Percentiles rank a stretch among this genome's conserved stretches.
Conservation (phyloP, 805 yeast genomes). For the Komagataella ulmi region DNA sequence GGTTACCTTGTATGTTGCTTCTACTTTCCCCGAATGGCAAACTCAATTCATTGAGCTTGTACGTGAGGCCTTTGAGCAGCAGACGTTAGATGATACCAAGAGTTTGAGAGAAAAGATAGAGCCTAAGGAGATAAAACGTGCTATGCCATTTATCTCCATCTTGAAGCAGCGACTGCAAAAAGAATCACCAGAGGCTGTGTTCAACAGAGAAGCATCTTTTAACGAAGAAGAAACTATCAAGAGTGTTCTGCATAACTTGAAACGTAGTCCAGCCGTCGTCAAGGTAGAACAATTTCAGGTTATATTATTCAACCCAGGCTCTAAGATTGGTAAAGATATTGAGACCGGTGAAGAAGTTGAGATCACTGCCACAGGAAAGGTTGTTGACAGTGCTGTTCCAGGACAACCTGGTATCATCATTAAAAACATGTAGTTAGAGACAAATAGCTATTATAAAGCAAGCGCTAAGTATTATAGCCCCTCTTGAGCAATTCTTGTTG, state of each 20-base stretch:
- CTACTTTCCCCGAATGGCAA: conserved; percentile 69
- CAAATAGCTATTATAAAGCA: neutral
- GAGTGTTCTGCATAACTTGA: conserved; percentile 38
- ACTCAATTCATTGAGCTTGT: conserved; percentile 52
- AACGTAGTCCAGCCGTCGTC: conserved; percentile 50
- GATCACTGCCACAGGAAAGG: conserved; percentile 51
- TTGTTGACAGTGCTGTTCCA: conserved; percentile 76
- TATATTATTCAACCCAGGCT: conserved; percentile 51
- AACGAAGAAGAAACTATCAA: conserved; percentile 60
- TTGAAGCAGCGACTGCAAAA: conserved; percentile 67
- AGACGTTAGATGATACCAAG: conserved; percentile 51
- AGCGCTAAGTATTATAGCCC: conserved; percentile 20
- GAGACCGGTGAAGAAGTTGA: conserved; percentile 58
- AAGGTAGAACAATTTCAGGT: conserved; percentile 45
- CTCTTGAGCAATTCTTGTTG: conserved; percentile 42
- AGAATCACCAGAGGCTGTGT: conserved; percentile 66
- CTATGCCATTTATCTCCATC: conserved; percentile 90
- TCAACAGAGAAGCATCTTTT: conserved; percentile 80
- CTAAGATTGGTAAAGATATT: conserved; percentile 48
- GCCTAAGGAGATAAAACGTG: conserved; percentile 89
- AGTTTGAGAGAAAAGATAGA: conserved; percentile 47
- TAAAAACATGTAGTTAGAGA: conserved; percentile 34
- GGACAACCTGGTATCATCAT: conserved; percentile 85
- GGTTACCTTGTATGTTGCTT: conserved; percentile 60
- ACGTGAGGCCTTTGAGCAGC: conserved; percentile 56